Evolutionary conservation across 2,329 filamentous ascomycete genomes (phyloP).

Genomic region (Graphilbum sp.): DNA sequence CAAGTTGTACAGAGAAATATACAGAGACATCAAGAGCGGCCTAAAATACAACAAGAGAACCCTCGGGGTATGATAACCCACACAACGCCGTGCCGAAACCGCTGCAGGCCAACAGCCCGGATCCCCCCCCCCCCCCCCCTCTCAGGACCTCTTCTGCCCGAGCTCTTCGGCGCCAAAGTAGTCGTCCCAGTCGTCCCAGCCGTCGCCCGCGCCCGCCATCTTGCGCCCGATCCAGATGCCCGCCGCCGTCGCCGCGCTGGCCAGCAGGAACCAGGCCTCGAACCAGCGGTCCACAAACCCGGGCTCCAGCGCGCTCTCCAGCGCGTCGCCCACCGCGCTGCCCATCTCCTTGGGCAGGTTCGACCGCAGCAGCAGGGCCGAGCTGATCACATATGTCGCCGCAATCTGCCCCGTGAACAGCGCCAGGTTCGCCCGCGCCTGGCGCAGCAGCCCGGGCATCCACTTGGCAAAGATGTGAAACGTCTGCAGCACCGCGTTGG

Average conservation of each 20-base stretch:
- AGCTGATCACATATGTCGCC: conserved; percentile 73
- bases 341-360: conserved; percentile 66
- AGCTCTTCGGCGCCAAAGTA: conserved; percentile 50
- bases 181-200: conserved; percentile 33
- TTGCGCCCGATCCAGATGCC: conserved; percentile 59
- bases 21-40: too few species aligned
- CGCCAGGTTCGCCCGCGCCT: conserved; percentile 62
- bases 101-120: not conserved
- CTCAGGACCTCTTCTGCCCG: conserved; percentile 50
- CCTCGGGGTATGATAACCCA: too few species aligned
- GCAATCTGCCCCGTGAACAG: conserved; percentile 66
- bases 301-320: conserved; percentile 60
- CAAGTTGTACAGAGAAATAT: too few species aligned
- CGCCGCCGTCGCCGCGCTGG: conserved; percentile 47
- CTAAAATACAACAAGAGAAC: too few species aligned
- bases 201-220: conserved; percentile 23
- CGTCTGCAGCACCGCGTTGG: conserved; percentile 72
- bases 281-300: conserved; percentile 71
- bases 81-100: too few species aligned
- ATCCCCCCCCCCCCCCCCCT: too few species aligned
- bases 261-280: conserved; percentile 67
- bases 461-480: conserved; percentile 67
- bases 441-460: conserved; percentile 53
- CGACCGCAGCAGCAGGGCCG: conserved; percentile 58
- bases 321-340: conserved; percentile 58